A percentile compares a stretch with the other conserved stretches of the same genome.
These are phyloP conservation scores for Coemansia sp. DNA, from an alignment of 192 early-diverging fungal genomes.

Conservation along the genomic window DNA sequence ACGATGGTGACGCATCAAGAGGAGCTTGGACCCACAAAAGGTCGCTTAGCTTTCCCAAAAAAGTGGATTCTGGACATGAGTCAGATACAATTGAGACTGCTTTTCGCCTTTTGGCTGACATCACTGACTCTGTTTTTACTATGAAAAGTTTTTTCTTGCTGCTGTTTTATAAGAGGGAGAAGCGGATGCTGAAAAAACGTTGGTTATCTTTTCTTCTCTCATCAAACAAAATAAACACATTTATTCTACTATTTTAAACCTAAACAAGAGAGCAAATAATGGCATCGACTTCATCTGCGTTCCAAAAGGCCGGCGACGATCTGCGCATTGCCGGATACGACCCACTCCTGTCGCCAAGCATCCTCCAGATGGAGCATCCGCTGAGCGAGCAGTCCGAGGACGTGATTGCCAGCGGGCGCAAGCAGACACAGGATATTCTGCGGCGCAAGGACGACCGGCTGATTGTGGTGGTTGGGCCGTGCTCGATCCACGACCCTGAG, in stretches of 20 bases:
- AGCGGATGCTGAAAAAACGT: no score
- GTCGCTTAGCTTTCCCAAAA: no score
- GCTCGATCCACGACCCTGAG: constrained; percentile 91
- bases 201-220: not conserved
- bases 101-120: constrained; percentile 1
- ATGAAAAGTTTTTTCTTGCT: not conserved
- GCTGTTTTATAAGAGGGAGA: not conserved
- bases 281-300: constrained; percentile 52
- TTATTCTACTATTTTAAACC: no score
- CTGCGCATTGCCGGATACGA: constrained; percentile 85
- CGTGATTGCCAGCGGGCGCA: constrained; percentile 56
- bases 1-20: constrained; percentile 8
- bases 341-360: constrained; percentile 88
- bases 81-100: not conserved
- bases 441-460: constrained; percentile 82
- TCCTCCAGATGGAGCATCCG: constrained; percentile 82
- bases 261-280: constrained; percentile 12
- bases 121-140: no score
- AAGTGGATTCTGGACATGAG: not conserved
- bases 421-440: constrained; percentile 72
- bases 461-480: constrained; percentile 90
- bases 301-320: constrained; percentile 69
- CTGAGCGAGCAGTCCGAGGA: constrained; percentile 54
- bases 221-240: no score
- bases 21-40: no score